Conservation (phyloP, 331 rosid species). For the Malus hybrid region DNA sequence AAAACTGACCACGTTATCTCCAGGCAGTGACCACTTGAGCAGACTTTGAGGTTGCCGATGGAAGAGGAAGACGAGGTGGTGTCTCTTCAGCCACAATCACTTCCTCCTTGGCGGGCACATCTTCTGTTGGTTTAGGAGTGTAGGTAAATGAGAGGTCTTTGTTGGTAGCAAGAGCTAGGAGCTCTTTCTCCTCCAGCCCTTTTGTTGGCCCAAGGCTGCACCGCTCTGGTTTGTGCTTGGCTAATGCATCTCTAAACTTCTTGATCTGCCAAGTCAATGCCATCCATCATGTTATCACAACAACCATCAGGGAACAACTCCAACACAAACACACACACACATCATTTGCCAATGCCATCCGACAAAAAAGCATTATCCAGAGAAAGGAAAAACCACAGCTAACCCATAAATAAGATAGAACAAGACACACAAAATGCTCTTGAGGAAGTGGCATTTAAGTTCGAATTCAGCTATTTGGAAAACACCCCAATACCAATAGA, state of each 20-base stretch:
- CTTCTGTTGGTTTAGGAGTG: conserved; percentile 44
- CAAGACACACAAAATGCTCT: background rate
- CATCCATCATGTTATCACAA: background rate
- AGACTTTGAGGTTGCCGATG: conserved; percentile 16
- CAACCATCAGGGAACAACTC: background rate
- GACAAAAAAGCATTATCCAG: background rate
- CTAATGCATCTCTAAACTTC: conserved; percentile 83
- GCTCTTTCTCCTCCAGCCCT: conserved; percentile 95
- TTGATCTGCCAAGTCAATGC: conserved; percentile 47
- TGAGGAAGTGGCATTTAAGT: background rate
- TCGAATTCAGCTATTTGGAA: background rate
- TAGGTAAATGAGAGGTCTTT: conserved; percentile 60
- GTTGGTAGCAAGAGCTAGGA: conserved; percentile 64
- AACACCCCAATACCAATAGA: background rate
- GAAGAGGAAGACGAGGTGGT: conserved; percentile 16
- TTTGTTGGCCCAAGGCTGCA: conserved; percentile 75
- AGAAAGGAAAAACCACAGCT: background rate
- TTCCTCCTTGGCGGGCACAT: conserved; percentile 16
- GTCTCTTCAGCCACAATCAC: conserved; percentile 10
- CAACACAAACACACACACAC: background rate
- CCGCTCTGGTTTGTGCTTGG: conserved; percentile 72
- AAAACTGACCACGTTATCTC: conserved; percentile 30
- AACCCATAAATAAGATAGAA: too few relatives aligned
- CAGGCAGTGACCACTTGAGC: conserved; percentile 33
- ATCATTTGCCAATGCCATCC: background rate